A percentile compares a stretch with the other conserved stretches of the same genome.
Conservation (phyloP, 148 eudicot genomes). For the Euryodendron excelsum region DNA sequence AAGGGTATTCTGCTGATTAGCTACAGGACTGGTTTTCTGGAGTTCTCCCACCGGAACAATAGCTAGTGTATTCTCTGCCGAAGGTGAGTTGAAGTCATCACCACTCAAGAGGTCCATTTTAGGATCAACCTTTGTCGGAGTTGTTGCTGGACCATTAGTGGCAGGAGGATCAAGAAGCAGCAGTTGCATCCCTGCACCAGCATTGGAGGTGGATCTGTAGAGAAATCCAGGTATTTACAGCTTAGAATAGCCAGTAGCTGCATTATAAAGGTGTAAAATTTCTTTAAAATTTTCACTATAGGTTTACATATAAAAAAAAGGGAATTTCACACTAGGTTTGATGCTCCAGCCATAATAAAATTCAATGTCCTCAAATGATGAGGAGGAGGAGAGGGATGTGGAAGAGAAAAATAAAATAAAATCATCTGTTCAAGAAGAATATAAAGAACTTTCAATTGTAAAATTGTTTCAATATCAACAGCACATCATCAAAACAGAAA, state of each 20-base stretch:
- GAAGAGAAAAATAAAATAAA: not conserved
- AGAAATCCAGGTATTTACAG: constrained; percentile 6
- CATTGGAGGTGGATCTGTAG: constrained; percentile 58
- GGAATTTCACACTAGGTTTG: not conserved
- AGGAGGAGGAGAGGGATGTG: not conserved
- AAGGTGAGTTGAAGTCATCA: constrained; percentile 59
- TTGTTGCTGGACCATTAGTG: constrained; percentile 46
- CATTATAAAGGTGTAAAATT: not conserved
- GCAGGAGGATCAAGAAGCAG: constrained; percentile 48
- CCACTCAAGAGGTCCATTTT: constrained; percentile 92
- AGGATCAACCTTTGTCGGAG: constrained; percentile 41
- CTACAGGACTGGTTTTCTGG: constrained; percentile 58
- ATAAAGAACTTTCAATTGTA: not conserved
- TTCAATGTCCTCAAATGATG: no score
- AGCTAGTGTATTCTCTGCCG: constrained; percentile 59
- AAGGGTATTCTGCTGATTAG: constrained; percentile 72
- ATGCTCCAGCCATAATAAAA: not conserved
- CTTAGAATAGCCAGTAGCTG: constrained; percentile 19
- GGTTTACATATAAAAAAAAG: no score
- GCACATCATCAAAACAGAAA: constrained; percentile 8
- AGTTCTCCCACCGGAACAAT: constrained; percentile 80
- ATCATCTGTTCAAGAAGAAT: not conserved
- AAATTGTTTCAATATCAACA: not conserved
- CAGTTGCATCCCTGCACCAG: constrained; percentile 33
- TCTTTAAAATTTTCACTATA: not conserved